A percentile compares a stretch with the other conserved stretches of the same genome.
phyloP scores from a whole-genome alignment of 2,329 filamentous ascomycete species.

The Sporothrix euskadiensis region DNA sequence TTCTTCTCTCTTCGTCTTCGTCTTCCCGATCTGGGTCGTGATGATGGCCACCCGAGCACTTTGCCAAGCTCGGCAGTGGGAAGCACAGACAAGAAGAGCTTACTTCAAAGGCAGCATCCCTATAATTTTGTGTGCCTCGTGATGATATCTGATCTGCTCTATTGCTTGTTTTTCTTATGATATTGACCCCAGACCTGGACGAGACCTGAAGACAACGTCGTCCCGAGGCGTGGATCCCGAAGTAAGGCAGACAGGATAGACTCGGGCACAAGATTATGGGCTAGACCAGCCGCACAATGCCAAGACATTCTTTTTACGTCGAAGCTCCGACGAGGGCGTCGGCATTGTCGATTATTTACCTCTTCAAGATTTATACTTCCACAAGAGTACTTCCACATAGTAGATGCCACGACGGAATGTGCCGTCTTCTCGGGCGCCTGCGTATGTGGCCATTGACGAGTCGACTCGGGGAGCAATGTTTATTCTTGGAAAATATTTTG shows the following conservation, averaged over 20 bases:
- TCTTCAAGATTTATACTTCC: neutral
- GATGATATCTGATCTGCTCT: neutral
- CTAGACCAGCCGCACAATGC: neutral
- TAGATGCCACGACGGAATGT: neutral
- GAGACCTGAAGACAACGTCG: neutral
- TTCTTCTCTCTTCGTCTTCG: neutral
- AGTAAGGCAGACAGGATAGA: conserved; percentile 3
- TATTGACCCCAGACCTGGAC: neutral
- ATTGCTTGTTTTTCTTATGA: neutral
- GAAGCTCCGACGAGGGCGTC: neutral
- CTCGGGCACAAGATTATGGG: neutral
- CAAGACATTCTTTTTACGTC: neutral
- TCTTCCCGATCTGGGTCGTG: neutral
- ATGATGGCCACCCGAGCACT: neutral
- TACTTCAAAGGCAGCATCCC: neutral
- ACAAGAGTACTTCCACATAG: neutral
- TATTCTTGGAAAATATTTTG: neutral
- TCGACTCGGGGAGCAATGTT: neutral
- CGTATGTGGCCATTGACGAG: neutral
- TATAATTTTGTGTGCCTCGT: neutral
- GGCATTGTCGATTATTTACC: neutral
- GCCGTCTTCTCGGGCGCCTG: neutral
- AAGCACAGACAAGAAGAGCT: neutral
- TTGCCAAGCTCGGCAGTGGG: conserved; percentile 11
- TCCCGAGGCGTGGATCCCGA: neutral